Evolutionary conservation across 192 early-diverging fungal species (phyloP).

Genomic region (Podila epigama): DNA sequence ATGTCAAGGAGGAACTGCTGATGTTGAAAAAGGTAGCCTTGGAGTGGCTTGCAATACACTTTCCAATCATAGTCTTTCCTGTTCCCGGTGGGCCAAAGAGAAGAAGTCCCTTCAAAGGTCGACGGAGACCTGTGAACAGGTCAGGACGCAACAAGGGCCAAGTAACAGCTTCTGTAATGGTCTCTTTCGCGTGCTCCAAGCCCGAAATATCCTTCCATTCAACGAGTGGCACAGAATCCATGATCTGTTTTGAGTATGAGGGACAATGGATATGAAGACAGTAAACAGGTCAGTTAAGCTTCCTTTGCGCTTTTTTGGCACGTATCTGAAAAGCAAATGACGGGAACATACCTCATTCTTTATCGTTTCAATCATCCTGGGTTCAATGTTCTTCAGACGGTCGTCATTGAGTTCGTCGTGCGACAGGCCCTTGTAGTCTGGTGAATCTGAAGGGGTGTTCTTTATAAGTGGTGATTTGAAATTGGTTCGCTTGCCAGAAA

Average conservation of each 20-base stretch:
- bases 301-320: neutral
- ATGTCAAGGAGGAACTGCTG: slow-evolving; percentile 88
- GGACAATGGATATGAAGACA: too few relatives aligned
- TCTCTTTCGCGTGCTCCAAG: slow-evolving; percentile 80
- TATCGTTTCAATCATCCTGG: slow-evolving; percentile 87
- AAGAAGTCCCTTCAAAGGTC: slow-evolving; percentile 84
- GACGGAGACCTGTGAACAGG: slow-evolving; percentile 84
- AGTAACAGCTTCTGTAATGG: slow-evolving; percentile 81
- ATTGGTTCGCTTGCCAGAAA: slow-evolving; percentile 41
- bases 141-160: slow-evolving; percentile 80
- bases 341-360: slow-evolving; percentile 73
- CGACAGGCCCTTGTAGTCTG: slow-evolving; percentile 1
- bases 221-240: slow-evolving; percentile 65
- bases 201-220: slow-evolving; percentile 90
- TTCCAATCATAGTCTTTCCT: slow-evolving; percentile 89
- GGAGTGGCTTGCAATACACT: slow-evolving; percentile 87
- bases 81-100: slow-evolving; percentile 92
- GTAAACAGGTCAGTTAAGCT: neutral
- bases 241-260: too few relatives aligned
- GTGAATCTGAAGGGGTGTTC: slow-evolving; percentile 3
- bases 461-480: slow-evolving; percentile 59
- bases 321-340: neutral
- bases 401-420: slow-evolving; percentile 63
- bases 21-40: slow-evolving; percentile 93
- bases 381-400: slow-evolving; percentile 84